Conservation (phyloP, 108 stramenopile genomes). For the Bacterosira constricta region DNA sequence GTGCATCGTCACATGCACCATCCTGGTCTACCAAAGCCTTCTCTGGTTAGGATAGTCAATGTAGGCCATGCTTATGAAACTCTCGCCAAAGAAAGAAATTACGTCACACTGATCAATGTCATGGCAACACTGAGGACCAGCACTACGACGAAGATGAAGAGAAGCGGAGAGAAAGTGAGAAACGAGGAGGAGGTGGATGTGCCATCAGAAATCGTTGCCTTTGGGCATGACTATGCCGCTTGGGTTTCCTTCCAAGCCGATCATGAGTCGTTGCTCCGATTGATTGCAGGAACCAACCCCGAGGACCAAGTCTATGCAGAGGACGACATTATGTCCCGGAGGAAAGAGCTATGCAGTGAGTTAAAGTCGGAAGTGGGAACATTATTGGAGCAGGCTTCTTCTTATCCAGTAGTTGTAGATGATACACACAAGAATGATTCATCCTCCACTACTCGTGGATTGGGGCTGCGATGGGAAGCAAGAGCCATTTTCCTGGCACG, state of each 20-base stretch:
- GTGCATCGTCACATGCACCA: constrained; percentile 21
- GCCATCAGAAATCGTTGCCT: constrained; percentile 49
- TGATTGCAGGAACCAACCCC: constrained; percentile 51
- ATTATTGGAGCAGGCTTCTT: constrained; percentile 33
- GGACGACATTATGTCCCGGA: constrained; percentile 46
- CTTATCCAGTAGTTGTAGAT: constrained; percentile 9
- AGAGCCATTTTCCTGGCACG: constrained; percentile 45
- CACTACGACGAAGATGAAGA: constrained; percentile 15
- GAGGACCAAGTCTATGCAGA: constrained; percentile 53
- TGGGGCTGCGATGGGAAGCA: constrained; percentile 50
- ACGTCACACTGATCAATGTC: constrained; percentile 50
- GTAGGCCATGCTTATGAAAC: constrained; percentile 52
- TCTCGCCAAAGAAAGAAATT: constrained; percentile 50
- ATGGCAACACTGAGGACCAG: constrained; percentile 17
- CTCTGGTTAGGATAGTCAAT: constrained; percentile 34
- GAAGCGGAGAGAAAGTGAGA: constrained; percentile 7
- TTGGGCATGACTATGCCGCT: constrained; percentile 49
- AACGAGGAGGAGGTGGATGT: constrained; percentile 37
- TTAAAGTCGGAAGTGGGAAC: constrained; percentile 38
- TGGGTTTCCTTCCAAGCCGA: constrained; percentile 55
- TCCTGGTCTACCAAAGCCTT: constrained; percentile 41
- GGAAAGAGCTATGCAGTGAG: constrained; percentile 26
- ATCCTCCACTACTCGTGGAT: constrained; percentile 17
- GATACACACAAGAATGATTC: background rate
- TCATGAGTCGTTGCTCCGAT: constrained; percentile 46